Conservation (phyloP, 768 basidiomycete genomes). For the Cyclocybe cylindracea region DNA sequence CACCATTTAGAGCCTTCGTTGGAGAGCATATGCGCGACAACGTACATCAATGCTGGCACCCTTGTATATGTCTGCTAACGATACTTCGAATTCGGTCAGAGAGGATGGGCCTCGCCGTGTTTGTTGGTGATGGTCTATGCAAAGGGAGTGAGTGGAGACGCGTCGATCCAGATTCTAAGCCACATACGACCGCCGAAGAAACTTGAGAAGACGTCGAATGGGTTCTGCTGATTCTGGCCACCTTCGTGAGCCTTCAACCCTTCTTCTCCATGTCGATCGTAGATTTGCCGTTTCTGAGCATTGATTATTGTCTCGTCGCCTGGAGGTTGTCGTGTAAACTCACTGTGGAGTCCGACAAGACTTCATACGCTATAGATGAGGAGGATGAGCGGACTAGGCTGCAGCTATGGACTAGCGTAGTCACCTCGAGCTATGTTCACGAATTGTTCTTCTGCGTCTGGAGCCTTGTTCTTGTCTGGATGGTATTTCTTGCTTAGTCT, state of each 20-base stretch:
- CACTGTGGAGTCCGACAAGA: constrained; percentile 85
- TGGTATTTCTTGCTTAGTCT: constrained; percentile 86
- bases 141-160: neutral
- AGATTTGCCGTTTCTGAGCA: constrained; percentile 84
- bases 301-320: constrained; percentile 4
- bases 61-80: constrained; percentile 84
- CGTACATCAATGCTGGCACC: constrained; percentile 83
- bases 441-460: constrained; percentile 81
- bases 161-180: neutral
- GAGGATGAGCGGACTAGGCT: neutral
- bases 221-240: constrained; percentile 81
- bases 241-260: constrained; percentile 91
- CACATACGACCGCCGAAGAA: constrained; percentile 87
- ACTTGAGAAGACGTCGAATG: constrained; percentile 91
- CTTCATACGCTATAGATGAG: constrained; percentile 74
- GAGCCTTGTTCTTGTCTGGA: constrained; percentile 93
- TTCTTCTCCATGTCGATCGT: constrained; percentile 94
- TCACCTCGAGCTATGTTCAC: constrained; percentile 89
- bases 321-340: constrained; percentile 20
- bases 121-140: constrained; percentile 56
- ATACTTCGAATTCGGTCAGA: constrained; percentile 82
- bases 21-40: constrained; percentile 1
- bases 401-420: constrained; percentile 16
- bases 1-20: constrained; percentile 5
- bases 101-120: constrained; percentile 75